Conservation (phyloP, 768 basidiomycete species). For the Galerina marginata region DNA sequence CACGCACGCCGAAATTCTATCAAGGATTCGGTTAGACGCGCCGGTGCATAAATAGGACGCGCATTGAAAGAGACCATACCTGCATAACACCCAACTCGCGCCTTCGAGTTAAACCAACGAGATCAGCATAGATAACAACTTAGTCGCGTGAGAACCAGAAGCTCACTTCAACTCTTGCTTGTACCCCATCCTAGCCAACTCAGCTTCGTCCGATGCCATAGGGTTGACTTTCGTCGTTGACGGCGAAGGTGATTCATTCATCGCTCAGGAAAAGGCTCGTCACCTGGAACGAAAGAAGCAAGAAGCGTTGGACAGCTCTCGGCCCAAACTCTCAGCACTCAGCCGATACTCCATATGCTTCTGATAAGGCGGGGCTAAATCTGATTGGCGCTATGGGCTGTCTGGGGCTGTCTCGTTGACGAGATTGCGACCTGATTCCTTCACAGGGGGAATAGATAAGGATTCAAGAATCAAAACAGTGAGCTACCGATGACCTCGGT, state of each 20-base stretch:
- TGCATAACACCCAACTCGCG: slow-evolving; percentile 69
- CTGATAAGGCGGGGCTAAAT: slow-evolving; percentile 17
- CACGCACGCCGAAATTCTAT: slow-evolving; percentile 68
- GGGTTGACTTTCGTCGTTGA: slow-evolving; percentile 18
- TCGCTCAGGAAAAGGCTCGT: slow-evolving; percentile 3
- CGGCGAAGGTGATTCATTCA: slow-evolving; percentile 20
- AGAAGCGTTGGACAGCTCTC: background rate
- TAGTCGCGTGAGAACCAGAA: background rate
- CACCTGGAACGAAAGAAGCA: background rate
- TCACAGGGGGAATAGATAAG: too few species aligned
- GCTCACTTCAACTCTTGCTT: slow-evolving; percentile 70
- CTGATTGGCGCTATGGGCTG: slow-evolving; percentile 5
- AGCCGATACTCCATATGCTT: slow-evolving; percentile 11
- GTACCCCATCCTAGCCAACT: slow-evolving; percentile 73
- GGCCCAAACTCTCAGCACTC: slow-evolving; percentile 5
- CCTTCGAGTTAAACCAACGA: slow-evolving; percentile 34
- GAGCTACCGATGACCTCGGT: too few species aligned
- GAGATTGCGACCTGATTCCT: too few species aligned
- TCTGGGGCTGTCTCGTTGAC: background rate
- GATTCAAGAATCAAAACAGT: too few species aligned
- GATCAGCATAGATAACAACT: slow-evolving; percentile 2
- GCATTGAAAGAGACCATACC: slow-evolving; percentile 37
- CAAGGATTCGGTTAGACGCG: slow-evolving; percentile 12
- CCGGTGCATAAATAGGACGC: slow-evolving; percentile 9
- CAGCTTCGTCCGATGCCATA: slow-evolving; percentile 58